phyloP scores from a whole-genome alignment of 352 stramenopile species.

The Phytophthora syringae region DNA sequence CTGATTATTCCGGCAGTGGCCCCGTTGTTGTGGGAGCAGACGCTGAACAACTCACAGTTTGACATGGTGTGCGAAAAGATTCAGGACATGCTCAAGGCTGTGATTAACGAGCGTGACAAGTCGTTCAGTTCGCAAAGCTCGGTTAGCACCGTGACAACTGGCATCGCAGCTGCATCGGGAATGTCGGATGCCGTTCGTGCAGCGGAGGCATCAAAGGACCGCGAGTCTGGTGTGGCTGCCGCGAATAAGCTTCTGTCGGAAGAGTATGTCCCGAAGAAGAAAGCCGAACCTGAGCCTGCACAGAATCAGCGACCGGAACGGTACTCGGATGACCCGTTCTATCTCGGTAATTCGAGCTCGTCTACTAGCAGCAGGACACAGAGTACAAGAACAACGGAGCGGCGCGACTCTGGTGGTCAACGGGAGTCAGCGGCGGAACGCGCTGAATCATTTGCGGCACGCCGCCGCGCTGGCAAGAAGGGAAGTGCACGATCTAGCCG shows the following conservation, averaged over 20 bases:
- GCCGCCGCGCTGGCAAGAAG: constrained; percentile 76
- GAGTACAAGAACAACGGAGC: constrained; percentile 50
- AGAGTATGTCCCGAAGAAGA: constrained; percentile 78
- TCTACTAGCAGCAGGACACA: constrained; percentile 49
- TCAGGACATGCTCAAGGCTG: constrained; percentile 89
- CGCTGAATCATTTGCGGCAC: constrained; percentile 74
- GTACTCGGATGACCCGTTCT: constrained; percentile 84
- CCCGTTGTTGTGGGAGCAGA: constrained; percentile 81
- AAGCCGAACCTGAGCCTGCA: constrained; percentile 28
- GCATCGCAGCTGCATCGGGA: constrained; percentile 65
- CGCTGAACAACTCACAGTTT: constrained; percentile 84
- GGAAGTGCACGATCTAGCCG: constrained; percentile 50
- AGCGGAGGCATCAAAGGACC: constrained; percentile 71
- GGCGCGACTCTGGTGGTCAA: constrained; percentile 28
- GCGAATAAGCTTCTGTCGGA: constrained; percentile 84
- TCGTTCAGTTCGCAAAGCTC: constrained; percentile 74
- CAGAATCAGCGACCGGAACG: constrained; percentile 54
- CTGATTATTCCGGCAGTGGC: constrained; percentile 84
- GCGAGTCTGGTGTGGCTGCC: constrained; percentile 63
- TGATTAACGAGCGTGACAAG: constrained; percentile 86
- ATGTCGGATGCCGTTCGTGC: constrained; percentile 71
- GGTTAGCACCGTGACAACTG: constrained; percentile 65
- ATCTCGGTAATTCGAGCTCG: constrained; percentile 57
- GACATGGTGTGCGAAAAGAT: constrained; percentile 89
- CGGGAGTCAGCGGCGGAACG: constrained; percentile 51